Percentiles rank a stretch among this genome's conserved stretches.
These are phyloP conservation scores for Aureobasidium namibiae DNA, from an alignment of 2,329 filamentous ascomycete species.

Conservation along the genomic window DNA sequence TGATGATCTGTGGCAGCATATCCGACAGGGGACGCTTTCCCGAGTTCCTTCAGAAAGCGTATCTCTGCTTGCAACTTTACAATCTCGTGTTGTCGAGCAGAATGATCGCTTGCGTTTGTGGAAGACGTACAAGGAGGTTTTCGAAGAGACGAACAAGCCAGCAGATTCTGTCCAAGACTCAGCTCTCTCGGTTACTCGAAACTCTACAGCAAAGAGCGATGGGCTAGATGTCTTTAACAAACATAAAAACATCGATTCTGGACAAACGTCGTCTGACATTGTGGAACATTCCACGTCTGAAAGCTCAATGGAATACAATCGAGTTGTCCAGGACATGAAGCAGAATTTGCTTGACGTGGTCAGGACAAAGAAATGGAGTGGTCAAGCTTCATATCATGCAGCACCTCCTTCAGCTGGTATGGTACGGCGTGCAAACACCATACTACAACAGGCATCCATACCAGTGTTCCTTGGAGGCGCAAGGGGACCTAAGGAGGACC, in stretches of 20 bases:
- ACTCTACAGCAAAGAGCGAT: background rate
- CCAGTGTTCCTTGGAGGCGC: background rate
- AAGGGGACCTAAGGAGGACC: conserved; percentile 21
- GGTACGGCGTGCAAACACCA: background rate
- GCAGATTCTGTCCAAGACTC: background rate
- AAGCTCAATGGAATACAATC: conserved; percentile 21
- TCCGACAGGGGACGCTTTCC: conserved; percentile 43
- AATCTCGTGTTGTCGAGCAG: conserved; percentile 59
- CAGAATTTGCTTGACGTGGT: conserved; percentile 19
- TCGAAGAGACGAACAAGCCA: background rate
- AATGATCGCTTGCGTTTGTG: conserved; percentile 62
- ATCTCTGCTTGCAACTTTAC: conserved; percentile 57
- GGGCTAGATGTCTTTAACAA: conserved; percentile 1
- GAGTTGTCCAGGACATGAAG: conserved; percentile 28
- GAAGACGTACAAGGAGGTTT: conserved; percentile 45
- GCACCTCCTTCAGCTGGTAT: background rate
- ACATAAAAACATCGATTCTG: background rate
- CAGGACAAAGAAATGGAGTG: background rate
- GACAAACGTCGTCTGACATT: conserved; percentile 12
- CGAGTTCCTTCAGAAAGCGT: background rate
- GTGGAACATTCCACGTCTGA: background rate
- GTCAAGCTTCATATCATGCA: background rate
- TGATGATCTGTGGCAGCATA: conserved; percentile 62
- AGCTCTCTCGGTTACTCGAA: background rate
- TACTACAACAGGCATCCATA: background rate